Evolutionary conservation across 106 monocot species (phyloP).

Genomic region (Dendrobium catenatum): DNA sequence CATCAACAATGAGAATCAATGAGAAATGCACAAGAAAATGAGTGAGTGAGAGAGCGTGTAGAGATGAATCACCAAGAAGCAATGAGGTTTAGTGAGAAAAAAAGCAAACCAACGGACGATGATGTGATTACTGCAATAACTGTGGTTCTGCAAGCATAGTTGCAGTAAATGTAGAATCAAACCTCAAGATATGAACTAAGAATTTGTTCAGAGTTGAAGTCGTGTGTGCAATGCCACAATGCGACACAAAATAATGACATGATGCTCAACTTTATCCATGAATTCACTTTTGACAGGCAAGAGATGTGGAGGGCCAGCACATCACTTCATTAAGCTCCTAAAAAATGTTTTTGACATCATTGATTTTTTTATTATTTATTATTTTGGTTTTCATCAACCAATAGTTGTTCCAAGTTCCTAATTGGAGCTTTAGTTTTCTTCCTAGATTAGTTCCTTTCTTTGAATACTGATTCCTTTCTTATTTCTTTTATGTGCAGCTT

Average conservation of each 20-base stretch:
- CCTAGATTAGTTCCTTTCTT: background rate
- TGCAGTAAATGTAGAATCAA: no score
- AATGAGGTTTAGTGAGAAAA: no score
- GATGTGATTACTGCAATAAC: no score
- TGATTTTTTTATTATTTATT: background rate
- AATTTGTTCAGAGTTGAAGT: no score
- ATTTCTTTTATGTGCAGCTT: constrained; percentile 44
- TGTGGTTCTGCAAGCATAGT: no score
- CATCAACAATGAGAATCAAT: no score
- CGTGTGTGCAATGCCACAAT: background rate
- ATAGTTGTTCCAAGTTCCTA: background rate
- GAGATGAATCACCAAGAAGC: no score
- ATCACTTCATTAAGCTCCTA: background rate
- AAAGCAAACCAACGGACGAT: no score
- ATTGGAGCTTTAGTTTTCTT: background rate
- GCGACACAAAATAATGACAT: background rate
- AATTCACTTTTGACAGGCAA: background rate
- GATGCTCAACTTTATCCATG: background rate
- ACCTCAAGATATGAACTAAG: no score
- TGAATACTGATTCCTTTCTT: constrained; percentile 7
- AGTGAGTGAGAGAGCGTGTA: no score
- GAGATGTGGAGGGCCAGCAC: background rate
- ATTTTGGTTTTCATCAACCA: background rate
- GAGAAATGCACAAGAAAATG: no score
- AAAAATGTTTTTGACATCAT: background rate